Base-by-base conservation (phyloP, 495 filamentous ascomycete genomes). In the Niebla homalea region DNA sequence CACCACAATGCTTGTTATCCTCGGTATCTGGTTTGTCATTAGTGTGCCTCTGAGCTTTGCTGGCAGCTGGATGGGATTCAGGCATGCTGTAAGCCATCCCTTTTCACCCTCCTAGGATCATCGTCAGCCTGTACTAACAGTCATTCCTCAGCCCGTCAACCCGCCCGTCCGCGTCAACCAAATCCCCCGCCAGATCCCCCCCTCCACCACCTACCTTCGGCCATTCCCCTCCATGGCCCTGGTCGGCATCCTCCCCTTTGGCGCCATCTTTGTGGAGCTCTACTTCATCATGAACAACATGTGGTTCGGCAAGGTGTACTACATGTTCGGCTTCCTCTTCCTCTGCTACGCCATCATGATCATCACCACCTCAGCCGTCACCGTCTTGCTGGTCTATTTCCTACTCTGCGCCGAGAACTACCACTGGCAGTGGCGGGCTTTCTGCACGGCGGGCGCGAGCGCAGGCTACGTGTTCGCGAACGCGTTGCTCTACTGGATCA, bases 271-370 rank as follows among this genome's bases (percentile, higher is more conserved):
- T 54, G 87, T 97, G 37, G 93, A 98, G 66, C 80, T 98, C 14
- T 94, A 92, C 75, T 95, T 94, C 67, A 95, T 98, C 69, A 92
- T 96, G 85, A 89, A 80, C 67, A 89, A 83, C 10, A 87, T 98
- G 60, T 98, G 92, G 92, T 89, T 88, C 65, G 85, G 80, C 72
- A 90, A 90, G 71, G 87, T 98, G 50, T 98, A 98, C 72, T 98
- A 98, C 72, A 98, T 98, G 92, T 98, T 98, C 57, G 92, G 92
- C 25, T 98, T 98, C 74, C 74, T 98, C 36, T 98, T 98, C 73
- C 70, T 98, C 46, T 94, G 88, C 75, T 98, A 93, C 66, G 90
- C 85, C 15, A 78, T 98, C 55, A 96, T 97, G 88, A 88, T 97
- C 60, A 84, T 95, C 61, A 96, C 92, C 4, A 86, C 83, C 48